Evolutionary conservation across 2,329 filamentous ascomycete genomes (phyloP).

Genomic region (Zalaria sp.): DNA sequence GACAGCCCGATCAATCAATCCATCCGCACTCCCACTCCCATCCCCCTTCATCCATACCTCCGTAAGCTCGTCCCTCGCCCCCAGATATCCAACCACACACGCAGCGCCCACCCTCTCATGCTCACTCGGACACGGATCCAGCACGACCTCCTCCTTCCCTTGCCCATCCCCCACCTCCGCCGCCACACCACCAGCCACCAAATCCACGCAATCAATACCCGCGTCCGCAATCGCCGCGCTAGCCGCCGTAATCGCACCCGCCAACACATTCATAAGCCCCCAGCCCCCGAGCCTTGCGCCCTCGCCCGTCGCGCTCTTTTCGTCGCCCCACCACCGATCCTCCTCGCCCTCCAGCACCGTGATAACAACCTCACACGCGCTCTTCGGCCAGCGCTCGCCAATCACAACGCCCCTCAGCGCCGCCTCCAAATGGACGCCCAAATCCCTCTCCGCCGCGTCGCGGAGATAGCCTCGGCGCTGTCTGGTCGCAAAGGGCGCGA

Average conservation of each 20-base stretch:
- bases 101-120: slow-evolving; percentile 65
- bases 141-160: slow-evolving; percentile 37
- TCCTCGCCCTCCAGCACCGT: slow-evolving; percentile 91
- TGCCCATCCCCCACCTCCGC: slow-evolving; percentile 28
- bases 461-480: slow-evolving; percentile 73
- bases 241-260: slow-evolving; percentile 85
- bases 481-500: slow-evolving; percentile 82
- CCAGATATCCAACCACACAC: slow-evolving; percentile 82
- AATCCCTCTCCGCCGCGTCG: slow-evolving; percentile 73
- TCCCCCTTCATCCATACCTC: slow-evolving; percentile 88
- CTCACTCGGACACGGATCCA: slow-evolving; percentile 74
- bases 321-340: slow-evolving; percentile 52
- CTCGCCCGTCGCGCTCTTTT: slow-evolving; percentile 10
- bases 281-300: slow-evolving; percentile 39
- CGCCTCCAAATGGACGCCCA: slow-evolving; percentile 82
- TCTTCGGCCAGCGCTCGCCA: slow-evolving; percentile 95
- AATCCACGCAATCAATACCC: slow-evolving; percentile 88
- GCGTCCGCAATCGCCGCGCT: slow-evolving; percentile 88
- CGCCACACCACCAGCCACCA: slow-evolving; percentile 78
- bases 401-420: slow-evolving; percentile 81
- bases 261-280: slow-evolving; percentile 83
- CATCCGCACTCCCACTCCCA: slow-evolving; percentile 31
- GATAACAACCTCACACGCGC: slow-evolving; percentile 85
- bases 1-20: slow-evolving; percentile 48
- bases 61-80: slow-evolving; percentile 77